A percentile compares a stretch with the other conserved stretches of the same genome.
These are phyloP conservation scores for Neofusicoccum umdonicola DNA, from an alignment of 2,329 filamentous ascomycete genomes.

Conservation along the genomic window DNA sequence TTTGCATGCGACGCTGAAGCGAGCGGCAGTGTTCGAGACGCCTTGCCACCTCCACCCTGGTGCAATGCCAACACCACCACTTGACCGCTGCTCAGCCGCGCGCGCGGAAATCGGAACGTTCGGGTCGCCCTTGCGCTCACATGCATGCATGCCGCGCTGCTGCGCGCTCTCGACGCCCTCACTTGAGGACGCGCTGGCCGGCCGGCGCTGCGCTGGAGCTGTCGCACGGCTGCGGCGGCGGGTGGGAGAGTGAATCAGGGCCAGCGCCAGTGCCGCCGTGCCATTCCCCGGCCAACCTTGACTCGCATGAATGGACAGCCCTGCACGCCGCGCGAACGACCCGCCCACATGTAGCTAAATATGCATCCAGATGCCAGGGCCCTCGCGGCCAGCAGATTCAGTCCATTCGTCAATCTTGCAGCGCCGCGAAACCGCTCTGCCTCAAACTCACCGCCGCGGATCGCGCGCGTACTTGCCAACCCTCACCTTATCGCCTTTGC, in stretches of 20 bases:
- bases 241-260: not conserved
- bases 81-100: conserved; percentile 11
- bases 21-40: conserved; percentile 12
- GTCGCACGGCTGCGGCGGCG: not conserved
- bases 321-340: not conserved
- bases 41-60: conserved; percentile 10
- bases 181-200: not conserved
- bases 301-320: conserved; percentile 1
- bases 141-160: not conserved
- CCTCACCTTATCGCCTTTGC: not conserved
- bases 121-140: not conserved
- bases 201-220: not conserved
- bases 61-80: conserved; percentile 8
- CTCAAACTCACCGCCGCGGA: conserved; percentile 13
- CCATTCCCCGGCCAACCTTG: conserved; percentile 9
- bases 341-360: conserved; percentile 2
- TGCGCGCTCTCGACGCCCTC: not conserved
- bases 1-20: conserved; percentile 14
- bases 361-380: conserved; percentile 2
- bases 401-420: conserved; percentile 10
- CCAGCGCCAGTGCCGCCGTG: conserved; percentile 10
- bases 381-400: not conserved
- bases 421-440: not conserved
- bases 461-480: not conserved
- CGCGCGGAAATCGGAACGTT: conserved; percentile 6